A percentile compares a stretch with the other conserved stretches of the same genome.
Evolutionary conservation across 2,329 filamentous ascomycete genomes (phyloP).

Genomic region (Lithohypha guttulata): DNA sequence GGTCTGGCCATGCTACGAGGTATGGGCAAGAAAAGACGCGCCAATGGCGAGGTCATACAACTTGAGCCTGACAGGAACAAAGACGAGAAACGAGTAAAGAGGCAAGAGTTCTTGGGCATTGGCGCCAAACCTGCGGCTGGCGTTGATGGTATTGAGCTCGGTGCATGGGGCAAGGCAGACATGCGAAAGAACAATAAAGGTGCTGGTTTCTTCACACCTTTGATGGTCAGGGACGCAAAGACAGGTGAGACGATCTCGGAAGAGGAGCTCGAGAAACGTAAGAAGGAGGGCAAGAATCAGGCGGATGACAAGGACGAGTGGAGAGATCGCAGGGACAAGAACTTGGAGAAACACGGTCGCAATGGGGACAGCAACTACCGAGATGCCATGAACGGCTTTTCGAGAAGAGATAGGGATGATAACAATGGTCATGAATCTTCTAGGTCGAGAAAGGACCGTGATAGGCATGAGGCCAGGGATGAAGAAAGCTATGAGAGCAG

Average conservation of each 20-base stretch:
- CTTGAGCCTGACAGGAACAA: conserved; percentile 33
- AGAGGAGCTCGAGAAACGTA: conserved; percentile 45
- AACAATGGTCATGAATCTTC: conserved; percentile 17
- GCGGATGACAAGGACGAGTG: conserved; percentile 34
- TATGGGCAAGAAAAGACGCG: conserved; percentile 80
- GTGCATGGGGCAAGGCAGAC: conserved; percentile 62
- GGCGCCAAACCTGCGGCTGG: conserved; percentile 60
- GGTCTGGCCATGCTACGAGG: conserved; percentile 79
- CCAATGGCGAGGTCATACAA: conserved; percentile 40
- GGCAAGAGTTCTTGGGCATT: conserved; percentile 72
- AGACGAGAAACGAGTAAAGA: conserved; percentile 41
- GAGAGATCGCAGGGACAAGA: conserved; percentile 35
- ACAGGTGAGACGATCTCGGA: conserved; percentile 54
- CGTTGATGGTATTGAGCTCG: conserved; percentile 55
- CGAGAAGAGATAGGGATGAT: conserved; percentile 27
- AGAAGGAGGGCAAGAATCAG: conserved; percentile 40
- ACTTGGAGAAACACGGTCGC: conserved; percentile 31
- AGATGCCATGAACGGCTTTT: conserved; percentile 30
- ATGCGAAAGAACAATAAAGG: conserved; percentile 42
- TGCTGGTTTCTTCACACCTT: conserved; percentile 48
- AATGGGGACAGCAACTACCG: conserved; percentile 27
- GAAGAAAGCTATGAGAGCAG: conserved; percentile 13
- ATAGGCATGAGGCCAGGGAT: conserved; percentile 18
- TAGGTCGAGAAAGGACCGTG: conserved; percentile 14
- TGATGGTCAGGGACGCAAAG: conserved; percentile 49